Conservation (phyloP, 768 basidiomycete species). For the Dentipellis fragilis region DNA sequence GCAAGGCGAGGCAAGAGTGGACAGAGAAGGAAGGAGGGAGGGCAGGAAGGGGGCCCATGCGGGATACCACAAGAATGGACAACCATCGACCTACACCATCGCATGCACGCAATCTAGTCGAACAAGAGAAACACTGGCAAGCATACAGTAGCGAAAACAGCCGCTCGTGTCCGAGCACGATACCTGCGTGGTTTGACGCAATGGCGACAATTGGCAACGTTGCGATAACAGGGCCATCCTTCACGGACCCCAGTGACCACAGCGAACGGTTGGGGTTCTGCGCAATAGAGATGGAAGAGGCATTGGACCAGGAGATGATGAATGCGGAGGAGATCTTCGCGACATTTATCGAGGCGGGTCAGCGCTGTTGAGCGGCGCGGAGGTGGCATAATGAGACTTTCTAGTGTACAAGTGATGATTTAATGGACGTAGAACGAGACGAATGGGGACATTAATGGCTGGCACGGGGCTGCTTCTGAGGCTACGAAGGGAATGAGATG, state of each 20-base stretch:
- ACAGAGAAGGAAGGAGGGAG: too few species aligned
- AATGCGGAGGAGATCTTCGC: slow-evolving; percentile 27
- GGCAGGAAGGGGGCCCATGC: too few species aligned
- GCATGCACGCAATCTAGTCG: too few species aligned
- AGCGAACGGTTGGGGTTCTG: background rate
- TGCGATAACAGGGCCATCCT: background rate
- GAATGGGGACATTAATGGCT: background rate
- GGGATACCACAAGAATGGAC: too few species aligned
- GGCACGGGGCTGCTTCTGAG: background rate
- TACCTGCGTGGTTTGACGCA: background rate
- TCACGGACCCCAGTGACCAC: too few species aligned
- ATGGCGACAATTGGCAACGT: background rate
- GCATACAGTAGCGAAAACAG: too few species aligned
- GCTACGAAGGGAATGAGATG: background rate
- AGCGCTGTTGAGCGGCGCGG: slow-evolving; percentile 10
- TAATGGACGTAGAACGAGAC: background rate
- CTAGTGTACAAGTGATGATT: too few species aligned
- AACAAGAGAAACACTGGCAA: too few species aligned
- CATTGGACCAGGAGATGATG: slow-evolving; percentile 6
- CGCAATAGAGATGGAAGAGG: background rate
- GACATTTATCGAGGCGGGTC: slow-evolving; percentile 29
- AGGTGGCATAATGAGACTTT: too few species aligned
- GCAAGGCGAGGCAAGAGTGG: background rate
- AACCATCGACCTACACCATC: too few species aligned
- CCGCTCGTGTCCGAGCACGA: too few species aligned